Percentiles rank a stretch among this genome's conserved stretches.
Evolutionary conservation across 2,329 filamentous ascomycete genomes (phyloP).

Genomic region (Botrytis cinerea): DNA sequence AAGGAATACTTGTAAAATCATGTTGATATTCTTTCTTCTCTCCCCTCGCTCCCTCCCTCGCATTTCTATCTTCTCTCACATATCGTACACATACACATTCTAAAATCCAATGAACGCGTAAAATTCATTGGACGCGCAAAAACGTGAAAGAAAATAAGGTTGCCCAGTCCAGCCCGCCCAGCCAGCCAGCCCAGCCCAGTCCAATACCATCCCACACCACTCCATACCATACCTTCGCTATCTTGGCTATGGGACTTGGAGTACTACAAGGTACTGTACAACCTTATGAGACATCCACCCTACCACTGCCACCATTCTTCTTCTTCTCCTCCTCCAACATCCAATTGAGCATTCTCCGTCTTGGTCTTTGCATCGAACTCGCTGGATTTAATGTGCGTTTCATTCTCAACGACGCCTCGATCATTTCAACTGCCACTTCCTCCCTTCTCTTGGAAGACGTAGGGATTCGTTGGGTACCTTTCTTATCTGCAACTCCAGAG

Average conservation of each 20-base stretch:
- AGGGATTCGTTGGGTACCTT: background rate
- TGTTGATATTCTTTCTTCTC: background rate
- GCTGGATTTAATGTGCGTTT: background rate
- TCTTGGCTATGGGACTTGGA: background rate
- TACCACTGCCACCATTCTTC: background rate
- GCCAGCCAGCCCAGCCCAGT: background rate
- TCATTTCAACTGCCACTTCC: too few species aligned
- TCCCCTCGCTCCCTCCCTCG: background rate
- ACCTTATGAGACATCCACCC: constrained; percentile 13
- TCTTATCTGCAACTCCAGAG: constrained; percentile 7
- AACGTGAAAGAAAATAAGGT: constrained; percentile 7
- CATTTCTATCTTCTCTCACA: background rate
- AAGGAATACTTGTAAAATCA: background rate
- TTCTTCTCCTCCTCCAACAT: background rate
- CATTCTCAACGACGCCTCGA: background rate
- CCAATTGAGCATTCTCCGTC: background rate
- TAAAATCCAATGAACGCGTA: background rate
- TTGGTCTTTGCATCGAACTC: background rate
- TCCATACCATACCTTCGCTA: background rate
- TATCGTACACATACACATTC: too few species aligned
- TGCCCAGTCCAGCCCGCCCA: too few species aligned
- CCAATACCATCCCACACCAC: background rate
- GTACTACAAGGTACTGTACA: background rate
- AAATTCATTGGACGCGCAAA: background rate
- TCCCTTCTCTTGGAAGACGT: background rate